Evolutionary conservation across 2,329 filamentous ascomycete genomes (phyloP).

Genomic region (Colletotrichum spaethianum): DNA sequence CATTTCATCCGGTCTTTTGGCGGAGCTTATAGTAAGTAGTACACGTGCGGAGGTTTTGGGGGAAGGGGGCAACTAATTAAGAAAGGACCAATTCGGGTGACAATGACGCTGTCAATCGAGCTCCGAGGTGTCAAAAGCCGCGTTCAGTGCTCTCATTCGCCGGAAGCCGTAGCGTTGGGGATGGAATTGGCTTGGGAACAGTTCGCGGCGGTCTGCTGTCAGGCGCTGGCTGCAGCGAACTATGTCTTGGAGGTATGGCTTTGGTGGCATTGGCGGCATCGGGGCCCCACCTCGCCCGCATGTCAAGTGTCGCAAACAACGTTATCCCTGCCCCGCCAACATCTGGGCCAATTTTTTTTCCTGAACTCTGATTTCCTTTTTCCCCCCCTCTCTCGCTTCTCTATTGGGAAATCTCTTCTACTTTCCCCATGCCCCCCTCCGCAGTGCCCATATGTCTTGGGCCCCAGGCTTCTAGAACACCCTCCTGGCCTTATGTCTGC

Average conservation of each 20-base stretch:
- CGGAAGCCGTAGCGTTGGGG: conserved; percentile 2
- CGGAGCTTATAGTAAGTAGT: not conserved
- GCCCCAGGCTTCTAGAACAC: conserved; percentile 10
- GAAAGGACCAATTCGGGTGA: not conserved
- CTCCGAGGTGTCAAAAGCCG: not conserved
- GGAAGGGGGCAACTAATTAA: not conserved
- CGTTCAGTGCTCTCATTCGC: conserved; percentile 22
- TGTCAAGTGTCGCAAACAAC: not conserved
- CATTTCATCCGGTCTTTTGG: not conserved
- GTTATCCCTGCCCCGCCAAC: conserved; percentile 21
- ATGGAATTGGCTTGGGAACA: not conserved
- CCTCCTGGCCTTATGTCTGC: not conserved
- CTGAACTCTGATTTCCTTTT: not conserved
- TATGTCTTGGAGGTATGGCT: conserved; percentile 1
- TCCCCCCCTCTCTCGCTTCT: not conserved
- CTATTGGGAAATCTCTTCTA: no score
- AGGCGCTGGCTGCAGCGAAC: conserved; percentile 22
- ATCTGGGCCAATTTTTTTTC: conserved; percentile 8
- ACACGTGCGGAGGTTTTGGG: not conserved
- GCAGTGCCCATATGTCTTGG: not conserved
- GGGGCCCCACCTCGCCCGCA: not conserved
- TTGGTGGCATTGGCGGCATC: not conserved
- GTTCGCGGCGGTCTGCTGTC: conserved; percentile 15
- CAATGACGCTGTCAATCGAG: not conserved
- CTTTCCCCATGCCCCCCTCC: not conserved